These are phyloP conservation scores for Penicillium sp. DNA, from an alignment of 2,329 filamentous ascomycete genomes.

Conservation along the genomic window DNA sequence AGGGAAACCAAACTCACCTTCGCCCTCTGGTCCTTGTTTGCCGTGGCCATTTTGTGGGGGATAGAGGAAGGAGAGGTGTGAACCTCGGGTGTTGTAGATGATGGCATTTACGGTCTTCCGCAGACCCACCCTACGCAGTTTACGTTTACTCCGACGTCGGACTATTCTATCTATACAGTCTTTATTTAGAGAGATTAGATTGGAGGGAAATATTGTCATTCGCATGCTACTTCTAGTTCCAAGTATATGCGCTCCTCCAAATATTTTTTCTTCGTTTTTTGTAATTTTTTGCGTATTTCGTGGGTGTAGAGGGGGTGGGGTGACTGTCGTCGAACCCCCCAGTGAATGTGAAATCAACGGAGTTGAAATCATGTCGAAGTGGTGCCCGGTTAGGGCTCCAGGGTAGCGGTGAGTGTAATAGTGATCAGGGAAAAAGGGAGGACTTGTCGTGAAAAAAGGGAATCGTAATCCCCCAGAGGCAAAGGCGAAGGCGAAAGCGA, in stretches of 20 bases:
- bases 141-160: constrained; percentile 10
- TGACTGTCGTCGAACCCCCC: neutral
- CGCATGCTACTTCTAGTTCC: constrained; percentile 27
- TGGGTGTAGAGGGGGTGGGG: neutral
- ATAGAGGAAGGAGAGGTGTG: neutral
- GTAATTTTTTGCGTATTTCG: constrained; percentile 7
- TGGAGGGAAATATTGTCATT: constrained; percentile 36
- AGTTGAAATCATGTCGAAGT: too few relatives aligned
- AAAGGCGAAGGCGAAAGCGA: too few relatives aligned
- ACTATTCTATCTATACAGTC: neutral
- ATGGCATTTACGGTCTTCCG: constrained; percentile 20
- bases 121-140: constrained; percentile 22
- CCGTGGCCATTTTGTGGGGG: constrained; percentile 34
- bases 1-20: constrained; percentile 33
- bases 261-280: constrained; percentile 26
- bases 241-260: constrained; percentile 31
- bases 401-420: too few relatives aligned
- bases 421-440: too few relatives aligned
- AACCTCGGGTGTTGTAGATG: constrained; percentile 23
- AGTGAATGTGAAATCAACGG: too few relatives aligned
- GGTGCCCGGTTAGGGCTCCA: too few relatives aligned
- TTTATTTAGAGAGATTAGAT: too few relatives aligned
- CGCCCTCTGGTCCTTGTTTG: constrained; percentile 40
- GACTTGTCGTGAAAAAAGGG: neutral
- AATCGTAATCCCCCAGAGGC: too few relatives aligned